These are phyloP conservation scores for Ascochyta lentis DNA, from an alignment of 2,329 filamentous ascomycete genomes.

Conservation along the genomic window DNA sequence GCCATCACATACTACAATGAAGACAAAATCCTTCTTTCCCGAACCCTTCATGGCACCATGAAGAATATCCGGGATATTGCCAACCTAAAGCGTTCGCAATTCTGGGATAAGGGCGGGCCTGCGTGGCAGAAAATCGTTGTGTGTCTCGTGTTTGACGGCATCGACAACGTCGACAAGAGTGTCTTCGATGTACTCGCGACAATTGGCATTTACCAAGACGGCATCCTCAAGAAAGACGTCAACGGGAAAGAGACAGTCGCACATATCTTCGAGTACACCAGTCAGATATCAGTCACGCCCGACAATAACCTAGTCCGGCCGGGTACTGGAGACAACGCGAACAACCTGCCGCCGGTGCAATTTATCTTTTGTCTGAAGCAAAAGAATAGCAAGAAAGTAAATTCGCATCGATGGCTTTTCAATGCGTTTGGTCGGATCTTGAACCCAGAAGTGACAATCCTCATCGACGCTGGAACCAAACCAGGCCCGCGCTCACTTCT, in stretches of 20 bases:
- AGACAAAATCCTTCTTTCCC: conserved; percentile 86
- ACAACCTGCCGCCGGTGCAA: no score
- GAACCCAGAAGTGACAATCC: no score
- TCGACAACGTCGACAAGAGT: conserved; percentile 94
- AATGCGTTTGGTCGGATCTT: no score
- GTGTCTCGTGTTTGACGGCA: conserved; percentile 84
- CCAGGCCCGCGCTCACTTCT: no score
- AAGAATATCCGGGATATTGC: conserved; percentile 97
- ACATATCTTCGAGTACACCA: conserved; percentile 97
- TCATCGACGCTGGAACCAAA: no score
- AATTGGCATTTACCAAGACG: conserved; percentile 80
- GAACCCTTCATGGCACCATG: conserved; percentile 95
- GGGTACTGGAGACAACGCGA: no score
- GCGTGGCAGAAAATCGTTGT: conserved; percentile 95
- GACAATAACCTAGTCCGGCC: no score
- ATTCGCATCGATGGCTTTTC: no score
- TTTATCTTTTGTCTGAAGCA: no score
- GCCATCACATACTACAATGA: conserved; percentile 99
- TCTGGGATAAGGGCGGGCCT: conserved; percentile 97
- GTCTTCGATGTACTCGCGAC: conserved; percentile 85
- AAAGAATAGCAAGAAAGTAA: no score
- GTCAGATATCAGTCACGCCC: conserved; percentile 84
- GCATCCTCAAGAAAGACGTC: conserved; percentile 96
- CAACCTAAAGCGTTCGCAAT: conserved; percentile 95
- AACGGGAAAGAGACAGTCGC: conserved; percentile 93